Base-by-base conservation (phyloP, 768 basidiomycete species). In the Leucosporidium scottii region DNA sequence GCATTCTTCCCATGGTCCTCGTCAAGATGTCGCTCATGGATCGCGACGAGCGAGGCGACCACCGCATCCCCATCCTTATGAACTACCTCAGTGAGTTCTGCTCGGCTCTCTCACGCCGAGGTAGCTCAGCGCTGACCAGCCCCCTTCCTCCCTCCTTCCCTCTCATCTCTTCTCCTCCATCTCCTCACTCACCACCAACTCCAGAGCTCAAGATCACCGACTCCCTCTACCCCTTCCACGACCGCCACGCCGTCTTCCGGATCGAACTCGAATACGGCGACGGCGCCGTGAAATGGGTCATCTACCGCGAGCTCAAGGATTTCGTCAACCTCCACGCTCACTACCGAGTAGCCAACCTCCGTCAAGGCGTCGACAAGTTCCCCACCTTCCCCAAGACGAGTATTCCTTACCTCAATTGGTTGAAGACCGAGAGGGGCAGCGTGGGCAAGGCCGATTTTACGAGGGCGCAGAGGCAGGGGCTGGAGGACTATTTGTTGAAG, bases 271-370 rank as follows among this genome's bases (percentile, higher is more conserved):
- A 96, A 78, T 98, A 99, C 77, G 94, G 91, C 0, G 93, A 94
- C 71, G 91, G 91, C 87, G 87, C 18, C 86, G 84, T 75, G 82
- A 92, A 81, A 77, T 99, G 96, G 94, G 93, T 96, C 34, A 83
- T 91, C n/a, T 92, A 92, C 78, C 87, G 94, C 61, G 87, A 93
- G 79, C 82, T 96, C 62, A 86, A 90, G 69, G 94, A 98, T 77
- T 96, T 99, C 75, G 63, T 94, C 56, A 88, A 88, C 30, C 79
- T 99, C 28, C 93, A 97, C 77, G 83, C 87, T 0, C 93, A 97
- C 77, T 96, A 94, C 77, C 81, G 87, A 1, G 80, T 96, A 25
- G 87, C 91, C 13, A 93, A 92, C 72, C 70, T 81, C 39, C 75
- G 77, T 13, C 74, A 74, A 13, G 74, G 76, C 20, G 77, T 80